Evolutionary conservation across 768 basidiomycete species (phyloP), one percentile per base, ranked within the genome.

Genomic region (Auricularia auricula-judae): DNA sequence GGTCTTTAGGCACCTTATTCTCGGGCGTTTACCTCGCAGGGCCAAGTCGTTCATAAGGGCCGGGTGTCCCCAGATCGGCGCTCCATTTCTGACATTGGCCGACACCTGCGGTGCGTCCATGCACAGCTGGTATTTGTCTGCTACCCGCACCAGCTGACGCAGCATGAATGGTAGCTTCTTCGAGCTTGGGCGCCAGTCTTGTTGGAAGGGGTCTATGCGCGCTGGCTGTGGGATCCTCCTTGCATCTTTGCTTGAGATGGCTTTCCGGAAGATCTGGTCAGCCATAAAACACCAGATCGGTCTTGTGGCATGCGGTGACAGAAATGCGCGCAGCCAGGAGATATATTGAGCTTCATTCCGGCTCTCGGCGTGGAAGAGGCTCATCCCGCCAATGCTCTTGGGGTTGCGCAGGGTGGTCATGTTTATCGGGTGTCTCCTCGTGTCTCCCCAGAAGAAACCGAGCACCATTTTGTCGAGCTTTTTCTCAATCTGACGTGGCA

Each of bases 241-340:
- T 18, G 5, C 21, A 21, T 51, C 47, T 5, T 5, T 51, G 5
- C 10, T 16, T 5, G 11, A 5, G 16, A 21, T 21, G 5, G 16
- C 21, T 5, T 18, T 8, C 16, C 16, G 16, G 14, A 51, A 51
- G 5, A 51, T 10, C 16, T 18, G 67, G 63, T 77, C 73, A 16
- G 72, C 73, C 0, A 76, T 42, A 0, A 36, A 12, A 0, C 73
- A 69, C 76, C 76, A 77, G 10, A 64, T 21, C 10, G 76, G 71
- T 3, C 72, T 35, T 0, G 68, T 34, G 0, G 47, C 23, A 2
- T 63, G 66, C 3, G 68, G 36, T 2, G 65, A 47, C 0, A 74
- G 68, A 65, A 72, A 76, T 29, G 39, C 43, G 65, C 67, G 35
- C 65, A 67, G 35, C 67, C 68, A 62, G 62, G 53, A 3, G 63